Evolutionary conservation across 2,329 filamentous ascomycete genomes (phyloP).

Genomic region (Ceratocystis smalleyi): DNA sequence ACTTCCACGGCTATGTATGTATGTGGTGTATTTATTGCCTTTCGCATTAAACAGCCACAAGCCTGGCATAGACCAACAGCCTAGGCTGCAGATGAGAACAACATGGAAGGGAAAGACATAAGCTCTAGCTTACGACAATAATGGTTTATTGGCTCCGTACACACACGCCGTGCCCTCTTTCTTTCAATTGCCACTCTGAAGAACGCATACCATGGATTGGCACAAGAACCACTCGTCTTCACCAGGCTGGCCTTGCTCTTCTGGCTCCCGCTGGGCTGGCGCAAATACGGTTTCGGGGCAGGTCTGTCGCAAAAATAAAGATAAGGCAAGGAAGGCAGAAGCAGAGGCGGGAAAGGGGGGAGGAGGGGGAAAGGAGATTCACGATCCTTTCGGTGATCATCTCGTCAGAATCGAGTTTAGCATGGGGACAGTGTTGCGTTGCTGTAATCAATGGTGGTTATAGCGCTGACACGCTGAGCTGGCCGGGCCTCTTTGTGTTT

Average conservation of each 20-base stretch:
- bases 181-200: neutral
- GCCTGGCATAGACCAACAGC: too few species aligned
- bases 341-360: neutral
- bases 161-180: too few species aligned
- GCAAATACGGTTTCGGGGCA: neutral
- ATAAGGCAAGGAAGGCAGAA: neutral
- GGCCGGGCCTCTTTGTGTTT: too few species aligned
- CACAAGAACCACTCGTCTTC: neutral
- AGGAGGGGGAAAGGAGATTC: neutral
- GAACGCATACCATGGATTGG: neutral
- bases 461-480: too few species aligned
- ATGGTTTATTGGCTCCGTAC: neutral
- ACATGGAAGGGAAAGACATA: neutral
- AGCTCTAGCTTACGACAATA: neutral
- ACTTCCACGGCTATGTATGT: neutral
- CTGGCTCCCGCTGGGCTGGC: neutral
- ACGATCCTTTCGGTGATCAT: too few species aligned
- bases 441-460: too few species aligned
- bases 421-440: too few species aligned
- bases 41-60: too few species aligned
- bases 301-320: neutral
- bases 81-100: neutral
- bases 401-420: too few species aligned
- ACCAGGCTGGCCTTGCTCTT: neutral
- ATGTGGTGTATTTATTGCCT: neutral